Conservation (phyloP, 768 basidiomycete genomes). For the Podaxis sp. region DNA sequence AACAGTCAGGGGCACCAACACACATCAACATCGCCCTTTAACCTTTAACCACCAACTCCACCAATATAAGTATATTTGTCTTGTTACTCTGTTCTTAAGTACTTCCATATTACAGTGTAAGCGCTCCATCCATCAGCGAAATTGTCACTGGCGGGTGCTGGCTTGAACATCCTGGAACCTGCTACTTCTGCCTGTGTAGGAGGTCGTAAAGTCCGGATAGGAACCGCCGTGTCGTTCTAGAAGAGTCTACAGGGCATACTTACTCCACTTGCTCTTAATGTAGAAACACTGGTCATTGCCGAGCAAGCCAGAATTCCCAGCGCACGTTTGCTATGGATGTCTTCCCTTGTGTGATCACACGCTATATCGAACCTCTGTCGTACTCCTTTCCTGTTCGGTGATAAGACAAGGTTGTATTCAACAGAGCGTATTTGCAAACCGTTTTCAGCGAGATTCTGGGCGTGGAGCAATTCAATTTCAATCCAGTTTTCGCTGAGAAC, state of each 20-base stretch:
- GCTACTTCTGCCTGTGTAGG: not conserved
- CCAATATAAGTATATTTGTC: not conserved
- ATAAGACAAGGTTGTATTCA: not conserved
- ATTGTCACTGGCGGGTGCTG: not conserved
- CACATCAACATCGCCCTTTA: slow-evolving; percentile 28
- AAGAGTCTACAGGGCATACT: not conserved
- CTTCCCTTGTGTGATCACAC: not conserved
- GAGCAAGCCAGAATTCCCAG: not conserved
- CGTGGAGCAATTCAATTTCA: no score
- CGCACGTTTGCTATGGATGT: not conserved
- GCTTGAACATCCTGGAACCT: not conserved
- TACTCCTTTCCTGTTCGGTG: not conserved
- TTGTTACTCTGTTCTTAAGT: not conserved
- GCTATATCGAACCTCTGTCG: not conserved
- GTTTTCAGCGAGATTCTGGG: no score
- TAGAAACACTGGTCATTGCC: not conserved
- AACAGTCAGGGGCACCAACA: slow-evolving; percentile 24
- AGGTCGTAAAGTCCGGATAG: not conserved
- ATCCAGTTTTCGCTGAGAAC: no score
- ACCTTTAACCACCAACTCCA: slow-evolving; percentile 14
- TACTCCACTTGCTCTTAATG: not conserved
- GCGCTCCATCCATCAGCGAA: not conserved
- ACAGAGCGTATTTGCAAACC: no score
- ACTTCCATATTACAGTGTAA: not conserved
- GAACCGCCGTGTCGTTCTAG: not conserved